Evolutionary conservation across 2,329 filamentous ascomycete genomes (phyloP), one percentile per base, ranked within the genome.

Genomic region (Penicillium sp.): DNA sequence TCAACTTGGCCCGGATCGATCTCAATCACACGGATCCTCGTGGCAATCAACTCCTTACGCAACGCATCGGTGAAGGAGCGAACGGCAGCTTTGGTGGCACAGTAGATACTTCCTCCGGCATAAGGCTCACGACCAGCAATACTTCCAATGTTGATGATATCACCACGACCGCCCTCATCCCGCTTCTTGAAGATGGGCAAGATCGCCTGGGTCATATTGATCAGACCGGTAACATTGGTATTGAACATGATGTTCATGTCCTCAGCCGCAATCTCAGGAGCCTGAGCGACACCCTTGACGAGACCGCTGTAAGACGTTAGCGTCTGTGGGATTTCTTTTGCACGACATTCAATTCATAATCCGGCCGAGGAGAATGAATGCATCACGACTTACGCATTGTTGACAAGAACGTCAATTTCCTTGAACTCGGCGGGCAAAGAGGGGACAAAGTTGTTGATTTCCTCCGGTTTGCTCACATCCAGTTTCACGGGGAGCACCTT

Each of bases 201-300:
- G 51, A 96, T 77, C 39, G 88, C 88, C 76, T 98, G 93, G 0
- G 93, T 97, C 86, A 97, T 88, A 76, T 91, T 88, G 75, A 98
- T 93, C 32, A 98, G 77, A 27, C 93, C 93, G 2, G 86, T 93
- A 45, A 97, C 90, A 67, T 98, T 98, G 49, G 93, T 97, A 40
- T 80, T 73, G 66, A 96, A 88, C 90, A 97, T 96, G 67, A 84
- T 64, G 60, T 86, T 78, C 60, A 96, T 86, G 72, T 98, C 91
- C 49, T 84, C 83, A 61, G 87, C 78, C 12, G 77, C 78, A 65
- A 98, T 96, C 36, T 88, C 80, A 13, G 90, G 90, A 1, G 90
- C 89, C 65, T 86, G 83, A 43, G 88, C 91, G 9, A 95, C 81
- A 55, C 90, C 90, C 70, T 87, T 91, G 52, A 95, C 91, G 18